Evolutionary conservation across 2,329 filamentous ascomycete genomes (phyloP).

Genomic region (Neurospora sp.): DNA sequence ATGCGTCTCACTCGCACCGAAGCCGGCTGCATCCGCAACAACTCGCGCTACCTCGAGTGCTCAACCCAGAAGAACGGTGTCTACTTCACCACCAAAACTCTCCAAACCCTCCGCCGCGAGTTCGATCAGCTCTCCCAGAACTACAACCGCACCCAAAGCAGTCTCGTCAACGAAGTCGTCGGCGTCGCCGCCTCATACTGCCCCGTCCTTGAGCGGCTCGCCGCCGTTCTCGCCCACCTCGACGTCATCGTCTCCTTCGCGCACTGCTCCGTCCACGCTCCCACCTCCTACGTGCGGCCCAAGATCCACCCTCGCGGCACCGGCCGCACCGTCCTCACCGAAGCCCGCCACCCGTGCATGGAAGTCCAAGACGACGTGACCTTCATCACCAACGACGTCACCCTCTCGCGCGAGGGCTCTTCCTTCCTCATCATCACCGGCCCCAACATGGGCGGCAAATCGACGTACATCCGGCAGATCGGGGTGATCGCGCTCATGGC

Average conservation of each 20-base stretch:
- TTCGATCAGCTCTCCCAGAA: conserved; percentile 90
- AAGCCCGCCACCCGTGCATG: conserved; percentile 93
- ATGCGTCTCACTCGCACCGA: conserved; percentile 88
- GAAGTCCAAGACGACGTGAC: conserved; percentile 98
- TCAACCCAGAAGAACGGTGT: conserved; percentile 99
- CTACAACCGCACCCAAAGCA: conserved; percentile 89
- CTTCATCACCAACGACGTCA: conserved; percentile 96
- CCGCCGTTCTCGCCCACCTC: conserved; percentile 79
- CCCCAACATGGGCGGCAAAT: conserved; percentile 98
- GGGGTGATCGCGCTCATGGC: conserved; percentile 97
- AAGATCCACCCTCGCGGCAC: conserved; percentile 82
- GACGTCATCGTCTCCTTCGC: conserved; percentile 94
- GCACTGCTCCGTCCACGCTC: conserved; percentile 86
- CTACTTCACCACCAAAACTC: conserved; percentile 82
- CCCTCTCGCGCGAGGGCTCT: conserved; percentile 64
- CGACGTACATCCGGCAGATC: conserved; percentile 94
- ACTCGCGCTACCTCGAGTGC: conserved; percentile 81
- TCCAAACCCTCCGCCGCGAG: conserved; percentile 75
- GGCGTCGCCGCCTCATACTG: conserved; percentile 89
- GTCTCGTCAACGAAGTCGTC: conserved; percentile 86
- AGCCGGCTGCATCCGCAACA: conserved; percentile 87
- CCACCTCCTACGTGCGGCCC: conserved; percentile 81
- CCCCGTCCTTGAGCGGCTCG: conserved; percentile 81
- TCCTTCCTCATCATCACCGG: conserved; percentile 96
- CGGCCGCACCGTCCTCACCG: conserved; percentile 80